phyloP scores from a whole-genome alignment of 176 grass and related monocot genomes.

The Cocos nucifera region DNA sequence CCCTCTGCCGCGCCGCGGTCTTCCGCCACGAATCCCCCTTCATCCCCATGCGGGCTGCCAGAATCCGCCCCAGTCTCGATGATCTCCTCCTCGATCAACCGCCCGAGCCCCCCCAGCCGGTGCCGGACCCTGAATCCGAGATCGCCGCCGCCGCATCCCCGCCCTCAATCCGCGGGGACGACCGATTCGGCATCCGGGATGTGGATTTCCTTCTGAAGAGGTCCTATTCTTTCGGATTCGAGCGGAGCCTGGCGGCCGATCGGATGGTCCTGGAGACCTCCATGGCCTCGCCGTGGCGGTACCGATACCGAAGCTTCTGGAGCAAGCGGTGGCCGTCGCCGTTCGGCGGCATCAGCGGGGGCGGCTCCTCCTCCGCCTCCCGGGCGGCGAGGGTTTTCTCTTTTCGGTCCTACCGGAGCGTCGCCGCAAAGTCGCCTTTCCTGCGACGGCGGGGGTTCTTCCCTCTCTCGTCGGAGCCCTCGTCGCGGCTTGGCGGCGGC shows the following conservation, averaged over 20 bases:
- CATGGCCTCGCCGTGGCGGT: slow-evolving; percentile 43
- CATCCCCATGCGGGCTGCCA: slow-evolving; percentile 36
- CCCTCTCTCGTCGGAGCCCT: neutral
- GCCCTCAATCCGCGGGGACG: slow-evolving; percentile 2
- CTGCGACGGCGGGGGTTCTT: slow-evolving; percentile 38
- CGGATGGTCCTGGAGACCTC: slow-evolving; percentile 40
- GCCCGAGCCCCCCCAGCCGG: neutral
- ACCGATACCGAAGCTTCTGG: slow-evolving; percentile 57
- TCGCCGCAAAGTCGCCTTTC: slow-evolving; percentile 46
- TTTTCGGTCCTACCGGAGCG: slow-evolving; percentile 52
- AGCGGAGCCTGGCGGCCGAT: slow-evolving; percentile 41
- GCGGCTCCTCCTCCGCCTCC: slow-evolving; percentile 25
- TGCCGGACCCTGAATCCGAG: slow-evolving; percentile 15
- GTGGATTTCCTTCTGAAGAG: slow-evolving; percentile 74
- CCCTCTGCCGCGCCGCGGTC: slow-evolving; percentile 70
- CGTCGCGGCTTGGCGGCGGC: neutral
- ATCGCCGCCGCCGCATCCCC: slow-evolving; percentile 31
- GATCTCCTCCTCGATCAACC: slow-evolving; percentile 67
- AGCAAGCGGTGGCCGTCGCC: slow-evolving; percentile 95
- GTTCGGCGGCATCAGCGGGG: slow-evolving; percentile 29
- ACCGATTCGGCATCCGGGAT: slow-evolving; percentile 32
- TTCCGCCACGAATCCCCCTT: slow-evolving; percentile 30
- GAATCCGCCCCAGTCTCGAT: slow-evolving; percentile 66
- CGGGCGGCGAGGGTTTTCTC: slow-evolving; percentile 59
- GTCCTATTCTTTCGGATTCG: slow-evolving; percentile 87